Percentiles rank a stretch among this genome's conserved stretches.
Conservation (phyloP, 1,139 yeast species). For the Taphrina pruni region DNA sequence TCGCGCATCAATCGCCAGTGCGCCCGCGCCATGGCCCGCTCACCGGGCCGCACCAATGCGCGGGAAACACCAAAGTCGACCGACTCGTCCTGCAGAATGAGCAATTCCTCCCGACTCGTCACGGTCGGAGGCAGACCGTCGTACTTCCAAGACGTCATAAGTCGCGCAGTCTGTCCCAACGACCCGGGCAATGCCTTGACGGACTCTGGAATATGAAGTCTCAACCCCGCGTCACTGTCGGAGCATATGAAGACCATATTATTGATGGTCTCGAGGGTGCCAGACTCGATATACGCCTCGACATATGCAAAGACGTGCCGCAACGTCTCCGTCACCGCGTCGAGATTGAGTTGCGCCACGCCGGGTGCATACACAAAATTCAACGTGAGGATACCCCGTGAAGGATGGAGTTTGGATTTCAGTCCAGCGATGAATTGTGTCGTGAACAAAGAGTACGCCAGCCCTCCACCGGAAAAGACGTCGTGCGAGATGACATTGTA, state of each 20-base stretch:
- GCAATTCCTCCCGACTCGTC: neutral
- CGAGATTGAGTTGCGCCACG: conserved; percentile 1
- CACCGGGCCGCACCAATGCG: neutral
- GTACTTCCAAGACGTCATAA: conserved; percentile 28
- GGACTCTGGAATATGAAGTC: conserved; percentile 20
- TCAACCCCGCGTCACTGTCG: neutral
- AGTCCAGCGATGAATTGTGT: conserved; percentile 21
- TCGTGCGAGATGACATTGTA: conserved; percentile 36
- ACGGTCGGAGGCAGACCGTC: neutral
- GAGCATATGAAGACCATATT: conserved; percentile 34
- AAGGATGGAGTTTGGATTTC: neutral
- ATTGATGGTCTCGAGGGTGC: conserved; percentile 21
- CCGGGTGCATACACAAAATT: conserved; percentile 29
- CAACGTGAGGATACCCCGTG: conserved; percentile 23
- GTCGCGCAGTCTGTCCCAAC: conserved; percentile 27
- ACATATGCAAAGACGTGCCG: conserved; percentile 22
- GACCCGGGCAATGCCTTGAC: conserved; percentile 3
- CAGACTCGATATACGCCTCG: conserved; percentile 28
- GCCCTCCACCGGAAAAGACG: conserved; percentile 29
- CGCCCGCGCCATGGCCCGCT: conserved; percentile 16
- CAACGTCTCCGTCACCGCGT: conserved; percentile 14
- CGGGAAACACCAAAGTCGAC: conserved; percentile 18
- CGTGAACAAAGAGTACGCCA: conserved; percentile 30
- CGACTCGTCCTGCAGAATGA: conserved; percentile 19
- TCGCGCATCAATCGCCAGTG: conserved; percentile 36